A percentile compares a stretch with the other conserved stretches of the same genome.
Evolutionary conservation across 2,329 filamentous ascomycete species (phyloP).

Genomic region (Fusarium oligoseptatum): DNA sequence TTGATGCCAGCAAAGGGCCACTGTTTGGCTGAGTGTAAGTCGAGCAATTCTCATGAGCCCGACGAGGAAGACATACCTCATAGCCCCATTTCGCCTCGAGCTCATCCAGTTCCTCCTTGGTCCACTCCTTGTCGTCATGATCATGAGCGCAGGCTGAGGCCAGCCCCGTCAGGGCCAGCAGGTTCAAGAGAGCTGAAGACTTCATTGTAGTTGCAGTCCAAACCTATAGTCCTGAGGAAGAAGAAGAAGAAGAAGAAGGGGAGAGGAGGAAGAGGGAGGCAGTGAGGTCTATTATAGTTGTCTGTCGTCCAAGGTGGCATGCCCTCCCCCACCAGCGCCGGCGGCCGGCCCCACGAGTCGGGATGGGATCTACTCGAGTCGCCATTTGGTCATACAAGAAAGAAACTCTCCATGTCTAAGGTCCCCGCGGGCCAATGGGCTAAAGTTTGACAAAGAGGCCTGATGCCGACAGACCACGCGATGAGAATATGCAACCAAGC

Average conservation of each 20-base stretch:
- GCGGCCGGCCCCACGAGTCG: constrained; percentile 36
- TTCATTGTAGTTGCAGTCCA: constrained; percentile 41
- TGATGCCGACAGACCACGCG: background rate
- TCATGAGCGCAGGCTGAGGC: constrained; percentile 48
- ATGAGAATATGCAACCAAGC: background rate
- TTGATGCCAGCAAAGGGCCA: constrained; percentile 77
- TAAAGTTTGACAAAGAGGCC: background rate
- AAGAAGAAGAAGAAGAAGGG: background rate
- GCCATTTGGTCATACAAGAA: background rate
- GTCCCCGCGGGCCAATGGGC: background rate
- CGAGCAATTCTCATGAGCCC: background rate
- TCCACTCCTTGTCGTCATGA: constrained; percentile 59
- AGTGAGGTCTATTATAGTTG: constrained; percentile 35
- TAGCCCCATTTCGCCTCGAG: constrained; percentile 69
- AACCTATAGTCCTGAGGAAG: background rate
- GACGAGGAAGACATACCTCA: constrained; percentile 59
- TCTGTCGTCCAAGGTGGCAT: constrained; percentile 1
- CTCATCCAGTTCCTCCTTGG: constrained; percentile 64
- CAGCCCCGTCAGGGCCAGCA: constrained; percentile 46
- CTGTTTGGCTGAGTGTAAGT: constrained; percentile 38
- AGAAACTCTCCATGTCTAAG: background rate
- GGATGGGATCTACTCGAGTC: background rate
- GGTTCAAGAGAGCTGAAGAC: constrained; percentile 37
- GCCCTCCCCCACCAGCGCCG: constrained; percentile 20
- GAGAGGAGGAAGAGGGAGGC: background rate